Conservation (phyloP, 495 filamentous ascomycete genomes). For the Choiromyces venosus region DNA sequence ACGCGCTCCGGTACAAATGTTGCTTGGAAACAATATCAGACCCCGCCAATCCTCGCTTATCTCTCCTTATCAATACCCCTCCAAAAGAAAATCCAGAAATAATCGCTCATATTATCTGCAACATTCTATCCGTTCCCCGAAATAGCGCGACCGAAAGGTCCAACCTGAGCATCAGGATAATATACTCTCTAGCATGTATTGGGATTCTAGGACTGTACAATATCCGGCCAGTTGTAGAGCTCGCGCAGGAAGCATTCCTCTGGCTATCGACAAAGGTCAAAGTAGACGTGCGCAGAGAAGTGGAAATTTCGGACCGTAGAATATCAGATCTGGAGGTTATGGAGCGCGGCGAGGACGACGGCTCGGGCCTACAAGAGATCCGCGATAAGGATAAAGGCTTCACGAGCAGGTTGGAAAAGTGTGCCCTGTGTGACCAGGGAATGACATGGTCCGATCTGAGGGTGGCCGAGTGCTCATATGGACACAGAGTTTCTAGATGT, state of each 20-base stretch:
- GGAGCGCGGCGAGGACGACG: constrained; percentile 35
- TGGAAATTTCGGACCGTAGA: constrained; percentile 32
- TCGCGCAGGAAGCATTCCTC: constrained; percentile 29
- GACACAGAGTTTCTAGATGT: constrained; percentile 40
- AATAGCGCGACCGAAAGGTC: constrained; percentile 25
- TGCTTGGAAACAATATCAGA: constrained; percentile 33
- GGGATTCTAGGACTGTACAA: constrained; percentile 39
- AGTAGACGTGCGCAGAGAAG: constrained; percentile 20
- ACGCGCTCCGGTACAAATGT: constrained; percentile 35
- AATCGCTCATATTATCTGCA: constrained; percentile 34
- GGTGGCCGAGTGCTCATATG: constrained; percentile 38
- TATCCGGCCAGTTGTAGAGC: constrained; percentile 29
- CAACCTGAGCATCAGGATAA: constrained; percentile 35
- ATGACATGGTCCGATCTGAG: constrained; percentile 40
- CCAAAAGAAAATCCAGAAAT: constrained; percentile 35
- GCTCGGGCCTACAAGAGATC: constrained; percentile 34
- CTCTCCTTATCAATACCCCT: constrained; percentile 12
- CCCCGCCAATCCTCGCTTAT: constrained; percentile 25
- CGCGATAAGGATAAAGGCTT: constrained; percentile 35
- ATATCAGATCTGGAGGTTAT: constrained; percentile 36
- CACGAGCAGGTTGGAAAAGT: constrained; percentile 38
- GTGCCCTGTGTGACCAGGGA: constrained; percentile 35
- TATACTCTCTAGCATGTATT: constrained; percentile 40
- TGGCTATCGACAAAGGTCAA: constrained; percentile 31
- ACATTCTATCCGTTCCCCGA: constrained; percentile 34